Conservation (phyloP, 352 stramenopile genomes). For the Halophytophthora batemanensis region DNA sequence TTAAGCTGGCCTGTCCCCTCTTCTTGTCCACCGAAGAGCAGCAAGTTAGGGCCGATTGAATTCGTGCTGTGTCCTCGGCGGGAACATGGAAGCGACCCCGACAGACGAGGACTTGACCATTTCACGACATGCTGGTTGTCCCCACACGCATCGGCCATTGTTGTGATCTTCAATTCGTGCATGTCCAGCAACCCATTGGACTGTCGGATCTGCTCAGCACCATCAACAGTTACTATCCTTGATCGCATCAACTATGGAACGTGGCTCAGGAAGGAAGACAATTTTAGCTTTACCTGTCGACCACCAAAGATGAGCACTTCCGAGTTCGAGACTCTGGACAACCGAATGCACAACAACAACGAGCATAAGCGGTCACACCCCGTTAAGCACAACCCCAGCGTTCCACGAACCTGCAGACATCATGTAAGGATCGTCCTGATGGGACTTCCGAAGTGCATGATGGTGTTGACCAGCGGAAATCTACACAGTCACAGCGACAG, state of each 20-base stretch:
- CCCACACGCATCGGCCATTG: constrained; percentile 3
- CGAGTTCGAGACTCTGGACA: constrained; percentile 28
- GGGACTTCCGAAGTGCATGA: constrained; percentile 17
- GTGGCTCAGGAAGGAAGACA: neutral
- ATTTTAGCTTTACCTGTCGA: constrained; percentile 42
- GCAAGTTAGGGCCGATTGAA: constrained; percentile 45
- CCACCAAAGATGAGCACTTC: constrained; percentile 67
- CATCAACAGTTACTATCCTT: neutral
- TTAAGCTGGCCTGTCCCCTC: constrained; percentile 37
- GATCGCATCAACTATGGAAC: neutral
- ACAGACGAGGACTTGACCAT: constrained; percentile 34
- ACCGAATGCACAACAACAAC: neutral
- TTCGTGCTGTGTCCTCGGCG: constrained; percentile 63
- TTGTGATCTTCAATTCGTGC: constrained; percentile 28
- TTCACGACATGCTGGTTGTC: constrained; percentile 22
- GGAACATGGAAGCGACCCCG: constrained; percentile 36
- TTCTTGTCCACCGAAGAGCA: constrained; percentile 67
- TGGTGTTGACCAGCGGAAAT: constrained; percentile 60
- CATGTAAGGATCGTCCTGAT: constrained; percentile 51
- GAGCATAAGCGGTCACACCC: constrained; percentile 1
- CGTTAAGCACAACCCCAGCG: neutral
- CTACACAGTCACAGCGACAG: constrained; percentile 7
- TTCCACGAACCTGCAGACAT: constrained; percentile 37
- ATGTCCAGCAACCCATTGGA: constrained; percentile 62
- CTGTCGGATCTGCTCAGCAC: constrained; percentile 41